phyloP scores from a whole-genome alignment of 2,329 filamentous ascomycete species.

The Phaeoacremonium minimum region DNA sequence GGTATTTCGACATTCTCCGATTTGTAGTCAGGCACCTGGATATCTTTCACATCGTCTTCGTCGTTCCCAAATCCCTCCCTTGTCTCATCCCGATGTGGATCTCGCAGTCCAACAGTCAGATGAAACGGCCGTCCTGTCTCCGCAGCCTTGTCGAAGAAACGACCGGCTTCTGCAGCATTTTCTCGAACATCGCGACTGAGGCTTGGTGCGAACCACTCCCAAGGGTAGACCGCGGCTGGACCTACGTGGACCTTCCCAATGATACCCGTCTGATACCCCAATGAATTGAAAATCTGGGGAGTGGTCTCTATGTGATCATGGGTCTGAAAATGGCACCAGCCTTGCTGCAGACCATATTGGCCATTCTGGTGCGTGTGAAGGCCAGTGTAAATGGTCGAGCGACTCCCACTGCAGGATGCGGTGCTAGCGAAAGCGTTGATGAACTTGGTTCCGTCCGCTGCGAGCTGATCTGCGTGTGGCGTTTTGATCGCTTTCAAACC shows the following conservation, averaged over 20 bases:
- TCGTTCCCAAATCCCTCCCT: conserved; percentile 39
- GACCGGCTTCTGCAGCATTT: conserved; percentile 30
- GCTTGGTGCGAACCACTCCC: conserved; percentile 29
- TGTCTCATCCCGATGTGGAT: conserved; percentile 38
- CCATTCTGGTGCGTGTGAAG: conserved; percentile 41
- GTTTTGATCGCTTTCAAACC: conserved; percentile 25
- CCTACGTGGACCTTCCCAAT: conserved; percentile 42
- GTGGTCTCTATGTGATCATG: conserved; percentile 34
- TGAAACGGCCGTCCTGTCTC: conserved; percentile 29
- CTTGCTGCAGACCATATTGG: conserved; percentile 33
- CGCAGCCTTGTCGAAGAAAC: conserved; percentile 30
- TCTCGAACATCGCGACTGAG: conserved; percentile 31
- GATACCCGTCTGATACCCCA: conserved; percentile 37
- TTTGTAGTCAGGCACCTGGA: conserved; percentile 12
- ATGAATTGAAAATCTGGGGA: conserved; percentile 28
- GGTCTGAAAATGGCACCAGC: conserved; percentile 32
- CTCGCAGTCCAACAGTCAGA: conserved; percentile 39
- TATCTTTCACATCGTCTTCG: conserved; percentile 10
- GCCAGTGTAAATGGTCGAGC: conserved; percentile 41
- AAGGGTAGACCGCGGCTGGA: conserved; percentile 29
- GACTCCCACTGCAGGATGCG: conserved; percentile 39
- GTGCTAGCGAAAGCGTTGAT: conserved; percentile 34
- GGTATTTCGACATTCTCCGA: conserved; percentile 32
- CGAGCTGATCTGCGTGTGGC: conserved; percentile 32
- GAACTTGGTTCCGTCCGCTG: conserved; percentile 27